Evolutionary conservation across 1,284 basidiomycete genomes (phyloP).

Genomic region (Sporisorium iseilematis-ciliati): DNA sequence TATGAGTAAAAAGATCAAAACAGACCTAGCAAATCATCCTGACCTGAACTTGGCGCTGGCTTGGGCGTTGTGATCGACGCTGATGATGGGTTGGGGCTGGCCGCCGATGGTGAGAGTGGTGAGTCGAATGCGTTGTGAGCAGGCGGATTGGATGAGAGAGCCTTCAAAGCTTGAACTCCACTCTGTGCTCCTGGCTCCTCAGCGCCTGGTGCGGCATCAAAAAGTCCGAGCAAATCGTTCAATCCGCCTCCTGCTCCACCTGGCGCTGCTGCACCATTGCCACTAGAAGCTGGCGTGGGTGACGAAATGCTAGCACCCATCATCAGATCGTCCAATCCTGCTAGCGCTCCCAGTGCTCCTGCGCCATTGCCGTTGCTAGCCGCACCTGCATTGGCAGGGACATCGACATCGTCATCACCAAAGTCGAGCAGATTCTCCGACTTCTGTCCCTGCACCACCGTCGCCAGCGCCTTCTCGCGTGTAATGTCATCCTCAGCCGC

Average conservation of each 20-base stretch:
- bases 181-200: slow-evolving; percentile 54
- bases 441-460: slow-evolving; percentile 72
- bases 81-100: neutral
- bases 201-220: slow-evolving; percentile 58
- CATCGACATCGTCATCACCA: slow-evolving; percentile 62
- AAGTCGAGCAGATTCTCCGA: slow-evolving; percentile 68
- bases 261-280: slow-evolving; percentile 9
- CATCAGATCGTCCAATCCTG: slow-evolving; percentile 62
- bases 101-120: slow-evolving; percentile 7
- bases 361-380: slow-evolving; percentile 17
- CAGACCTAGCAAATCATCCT: slow-evolving; percentile 51
- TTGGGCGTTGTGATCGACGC: slow-evolving; percentile 8
- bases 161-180: slow-evolving; percentile 53
- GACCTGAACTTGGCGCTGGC: slow-evolving; percentile 16
- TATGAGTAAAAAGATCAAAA: slow-evolving; percentile 25
- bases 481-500: slow-evolving; percentile 58
- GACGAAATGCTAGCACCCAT: slow-evolving; percentile 31
- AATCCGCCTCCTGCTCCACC: slow-evolving; percentile 33
- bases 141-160: slow-evolving; percentile 24
- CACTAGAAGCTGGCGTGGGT: slow-evolving; percentile 2
- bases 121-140: slow-evolving; percentile 17
- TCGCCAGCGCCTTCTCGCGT: slow-evolving; percentile 64
- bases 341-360: slow-evolving; percentile 54
- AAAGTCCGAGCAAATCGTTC: slow-evolving; percentile 63
- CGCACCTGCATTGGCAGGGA: slow-evolving; percentile 11